Evolutionary conservation across 495 filamentous ascomycete genomes (phyloP).

Genomic region (Sordaria brevicollis): DNA sequence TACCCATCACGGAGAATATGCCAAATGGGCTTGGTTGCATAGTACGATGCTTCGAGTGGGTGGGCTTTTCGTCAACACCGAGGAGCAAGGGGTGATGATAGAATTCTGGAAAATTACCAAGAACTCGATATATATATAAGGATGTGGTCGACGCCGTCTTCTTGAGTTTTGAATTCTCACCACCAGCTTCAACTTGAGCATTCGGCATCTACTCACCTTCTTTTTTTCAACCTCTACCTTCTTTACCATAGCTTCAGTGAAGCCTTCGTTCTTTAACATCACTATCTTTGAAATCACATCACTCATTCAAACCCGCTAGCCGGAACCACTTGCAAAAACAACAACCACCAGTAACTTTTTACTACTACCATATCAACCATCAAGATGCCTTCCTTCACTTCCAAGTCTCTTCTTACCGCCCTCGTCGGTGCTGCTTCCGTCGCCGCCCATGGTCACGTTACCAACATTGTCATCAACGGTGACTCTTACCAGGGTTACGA

Average conservation of each 20-base stretch:
- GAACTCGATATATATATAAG: background rate
- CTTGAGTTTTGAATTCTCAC: constrained; percentile 2
- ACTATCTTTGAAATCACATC: background rate
- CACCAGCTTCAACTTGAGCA: constrained; percentile 1
- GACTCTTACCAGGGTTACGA: constrained; percentile 33
- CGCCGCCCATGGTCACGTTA: constrained; percentile 52
- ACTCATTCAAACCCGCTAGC: background rate
- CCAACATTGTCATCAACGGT: constrained; percentile 49
- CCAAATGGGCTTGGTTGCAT: background rate
- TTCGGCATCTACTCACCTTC: constrained; percentile 10
- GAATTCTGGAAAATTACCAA: background rate
- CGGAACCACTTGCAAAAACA: background rate
- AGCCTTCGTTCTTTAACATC: constrained; percentile 12
- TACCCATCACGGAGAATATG: background rate
- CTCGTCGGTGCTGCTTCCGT: constrained; percentile 44
- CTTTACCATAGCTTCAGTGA: constrained; percentile 21
- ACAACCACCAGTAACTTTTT: background rate
- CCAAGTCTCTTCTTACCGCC: constrained; percentile 24
- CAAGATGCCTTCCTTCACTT: constrained; percentile 20
- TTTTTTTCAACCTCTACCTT: constrained; percentile 11
- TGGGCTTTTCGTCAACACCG: background rate
- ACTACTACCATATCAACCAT: background rate
- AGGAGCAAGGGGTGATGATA: background rate
- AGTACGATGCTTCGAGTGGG: background rate
- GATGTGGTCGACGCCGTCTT: background rate